Evolutionary conservation across 164 flowering plant genomes (phyloP), one percentile per base, ranked within the genome.

Genomic region (Magnolia changhungtana): DNA sequence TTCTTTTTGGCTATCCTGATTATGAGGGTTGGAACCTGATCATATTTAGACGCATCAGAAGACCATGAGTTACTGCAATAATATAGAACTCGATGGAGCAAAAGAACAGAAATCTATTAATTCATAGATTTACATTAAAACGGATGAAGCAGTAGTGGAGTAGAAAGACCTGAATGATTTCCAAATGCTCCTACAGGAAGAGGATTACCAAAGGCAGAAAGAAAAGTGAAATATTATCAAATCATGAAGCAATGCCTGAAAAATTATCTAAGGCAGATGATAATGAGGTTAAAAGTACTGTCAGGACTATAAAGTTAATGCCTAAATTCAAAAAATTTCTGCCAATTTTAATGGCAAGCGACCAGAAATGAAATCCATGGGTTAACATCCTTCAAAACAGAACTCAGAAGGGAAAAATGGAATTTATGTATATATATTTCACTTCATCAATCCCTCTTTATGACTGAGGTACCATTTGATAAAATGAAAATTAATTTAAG

Each of bases 171-270:
- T 82, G 74, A 70, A 69, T 50, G 27, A 63, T 52, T 37, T 64
- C 29, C 50, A 82, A 82, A 80, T 50, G 87, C 86, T 52, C 80
- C 68, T 6, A 83, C 66, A 31, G 97, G 97, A 80, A 86, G 88
- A 81, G 83, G 63, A 80, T 91, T 23, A 23, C 24, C 96, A 76
- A 93, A 77, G 85, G 69, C 31, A 86, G 76, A 23, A 31, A 31
- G 4, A 31, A 31, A 31, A 31, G 4, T 2, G 37, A 31, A 2
- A 31, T 31, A 1, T 31, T 31, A 31, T 31, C 1, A 31, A 31
- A 31, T 31, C 37, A 31, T 31, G 37, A 31, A 31, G 37, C 37
- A 31, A 31, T 31, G 37, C 37, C 37, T 31, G 37, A 1, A 31
- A 31, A 31, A 31, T 31, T 31, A 31, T 31, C 37, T 0, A 31